Conservation (phyloP, 2,329 filamentous ascomycete genomes). For the Trichoderma harzianum region DNA sequence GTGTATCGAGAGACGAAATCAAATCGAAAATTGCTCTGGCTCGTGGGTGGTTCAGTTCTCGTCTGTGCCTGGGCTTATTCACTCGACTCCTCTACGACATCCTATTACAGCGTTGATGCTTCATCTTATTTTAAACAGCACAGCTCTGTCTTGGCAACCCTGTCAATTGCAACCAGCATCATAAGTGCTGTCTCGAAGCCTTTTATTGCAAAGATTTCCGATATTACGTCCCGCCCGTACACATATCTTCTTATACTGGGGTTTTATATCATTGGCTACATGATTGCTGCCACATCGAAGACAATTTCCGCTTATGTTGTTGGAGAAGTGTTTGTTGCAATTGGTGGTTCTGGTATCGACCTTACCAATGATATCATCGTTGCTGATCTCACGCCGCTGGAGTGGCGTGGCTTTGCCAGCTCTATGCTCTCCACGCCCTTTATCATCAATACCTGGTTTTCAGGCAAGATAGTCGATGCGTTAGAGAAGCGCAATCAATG, state of each 20-base stretch:
- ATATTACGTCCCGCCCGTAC: constrained; percentile 61
- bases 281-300: constrained; percentile 53
- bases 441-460: constrained; percentile 38
- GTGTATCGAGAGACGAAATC: constrained; percentile 29
- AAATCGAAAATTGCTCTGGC: constrained; percentile 26
- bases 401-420: constrained; percentile 36
- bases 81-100: constrained; percentile 30
- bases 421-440: constrained; percentile 30
- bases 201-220: constrained; percentile 58
- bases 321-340: constrained; percentile 56
- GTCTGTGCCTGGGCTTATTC: constrained; percentile 33
- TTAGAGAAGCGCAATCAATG: constrained; percentile 31
- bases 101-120: constrained; percentile 30
- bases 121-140: constrained; percentile 30
- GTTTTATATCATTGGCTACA: constrained; percentile 54
- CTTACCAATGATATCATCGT: constrained; percentile 62
- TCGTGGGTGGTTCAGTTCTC: constrained; percentile 29
- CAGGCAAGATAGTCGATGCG: constrained; percentile 39
- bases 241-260: constrained; percentile 54
- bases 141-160: constrained; percentile 27
- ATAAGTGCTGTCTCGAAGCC: constrained; percentile 55
- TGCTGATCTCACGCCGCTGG: constrained; percentile 55
- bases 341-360: constrained; percentile 57
- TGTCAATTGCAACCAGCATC: constrained; percentile 34
- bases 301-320: constrained; percentile 51